These are phyloP conservation scores for Xanthoconium separans DNA, from an alignment of 1,284 basidiomycete species.

Conservation along the genomic window DNA sequence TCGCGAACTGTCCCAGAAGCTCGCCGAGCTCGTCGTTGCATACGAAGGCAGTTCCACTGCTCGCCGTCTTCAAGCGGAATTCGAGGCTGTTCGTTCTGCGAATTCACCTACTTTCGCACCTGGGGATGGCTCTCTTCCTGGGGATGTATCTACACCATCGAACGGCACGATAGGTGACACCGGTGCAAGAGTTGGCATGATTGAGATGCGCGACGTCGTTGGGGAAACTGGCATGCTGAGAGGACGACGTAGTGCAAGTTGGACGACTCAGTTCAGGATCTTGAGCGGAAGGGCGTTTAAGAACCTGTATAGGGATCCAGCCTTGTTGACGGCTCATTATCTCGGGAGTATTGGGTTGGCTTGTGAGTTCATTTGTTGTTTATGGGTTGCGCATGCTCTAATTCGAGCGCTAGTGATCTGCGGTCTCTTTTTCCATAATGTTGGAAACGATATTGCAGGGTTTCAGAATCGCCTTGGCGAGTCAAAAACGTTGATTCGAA, in stretches of 20 bases:
- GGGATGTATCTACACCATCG: slow-evolving; percentile 20
- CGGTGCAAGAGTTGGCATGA: slow-evolving; percentile 32
- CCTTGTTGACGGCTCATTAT: slow-evolving; percentile 90
- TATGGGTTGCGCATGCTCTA: slow-evolving; percentile 2
- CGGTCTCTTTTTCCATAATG: slow-evolving; percentile 78
- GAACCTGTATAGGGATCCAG: slow-evolving; percentile 93
- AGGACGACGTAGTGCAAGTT: slow-evolving; percentile 82
- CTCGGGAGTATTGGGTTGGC: slow-evolving; percentile 81
- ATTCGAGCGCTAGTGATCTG: slow-evolving; percentile 61
- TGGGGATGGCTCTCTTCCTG: neutral
- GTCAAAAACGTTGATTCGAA: slow-evolving; percentile 9
- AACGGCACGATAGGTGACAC: slow-evolving; percentile 21
- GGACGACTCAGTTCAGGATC: slow-evolving; percentile 89
- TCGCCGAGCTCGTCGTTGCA: slow-evolving; percentile 73
- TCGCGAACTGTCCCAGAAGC: slow-evolving; percentile 56
- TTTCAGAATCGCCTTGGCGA: slow-evolving; percentile 87
- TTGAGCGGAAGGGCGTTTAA: slow-evolving; percentile 97
- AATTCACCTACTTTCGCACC: slow-evolving; percentile 5
- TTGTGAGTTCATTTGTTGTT: slow-evolving; percentile 45
- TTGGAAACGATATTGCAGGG: slow-evolving; percentile 89
- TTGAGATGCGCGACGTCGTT: slow-evolving; percentile 61
- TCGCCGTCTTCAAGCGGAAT: slow-evolving; percentile 62
- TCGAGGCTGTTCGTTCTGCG: slow-evolving; percentile 45
- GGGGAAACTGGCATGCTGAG: slow-evolving; percentile 67
- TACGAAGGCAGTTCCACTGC: slow-evolving; percentile 73